Evolutionary conservation across 2,329 filamentous ascomycete genomes (phyloP).

Genomic region (Fusarium luffae): DNA sequence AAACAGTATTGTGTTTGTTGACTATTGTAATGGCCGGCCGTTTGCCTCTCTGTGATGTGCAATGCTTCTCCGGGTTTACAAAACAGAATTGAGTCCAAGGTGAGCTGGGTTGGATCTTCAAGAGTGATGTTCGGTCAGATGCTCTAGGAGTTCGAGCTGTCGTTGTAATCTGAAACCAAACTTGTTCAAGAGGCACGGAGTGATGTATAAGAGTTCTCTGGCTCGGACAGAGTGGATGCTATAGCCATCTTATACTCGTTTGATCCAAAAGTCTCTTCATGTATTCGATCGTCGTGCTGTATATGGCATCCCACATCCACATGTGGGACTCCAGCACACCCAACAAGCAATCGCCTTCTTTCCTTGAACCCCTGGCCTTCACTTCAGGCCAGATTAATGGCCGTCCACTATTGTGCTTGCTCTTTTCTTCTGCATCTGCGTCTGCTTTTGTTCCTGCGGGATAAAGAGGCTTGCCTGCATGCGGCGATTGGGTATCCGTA

Average conservation of each 20-base stretch:
- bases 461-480: conserved; percentile 51
- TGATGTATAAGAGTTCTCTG: conserved; percentile 28
- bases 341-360: conserved; percentile 46
- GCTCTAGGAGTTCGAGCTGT: neutral
- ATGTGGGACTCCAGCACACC: conserved; percentile 48
- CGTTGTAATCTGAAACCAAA: neutral
- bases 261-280: conserved; percentile 18
- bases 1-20: neutral
- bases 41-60: neutral
- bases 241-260: conserved; percentile 56
- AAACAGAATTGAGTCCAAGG: neutral
- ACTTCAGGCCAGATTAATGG: conserved; percentile 29
- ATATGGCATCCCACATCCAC: conserved; percentile 43
- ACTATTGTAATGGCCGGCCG: neutral
- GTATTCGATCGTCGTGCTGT: conserved; percentile 39
- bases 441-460: conserved; percentile 47
- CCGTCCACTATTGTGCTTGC: conserved; percentile 44
- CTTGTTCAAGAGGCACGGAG: neutral
- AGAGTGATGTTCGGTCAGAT: neutral
- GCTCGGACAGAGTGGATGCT: conserved; percentile 43
- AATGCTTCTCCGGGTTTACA: neutral
- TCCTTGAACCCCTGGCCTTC: conserved; percentile 29
- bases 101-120: neutral
- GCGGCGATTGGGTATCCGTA: conserved; percentile 56
- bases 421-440: conserved; percentile 25